Percentiles rank a stretch among this genome's conserved stretches.
Evolutionary conservation across 108 stramenopile species (phyloP).

Genomic region (Licmophora abbreviata): DNA sequence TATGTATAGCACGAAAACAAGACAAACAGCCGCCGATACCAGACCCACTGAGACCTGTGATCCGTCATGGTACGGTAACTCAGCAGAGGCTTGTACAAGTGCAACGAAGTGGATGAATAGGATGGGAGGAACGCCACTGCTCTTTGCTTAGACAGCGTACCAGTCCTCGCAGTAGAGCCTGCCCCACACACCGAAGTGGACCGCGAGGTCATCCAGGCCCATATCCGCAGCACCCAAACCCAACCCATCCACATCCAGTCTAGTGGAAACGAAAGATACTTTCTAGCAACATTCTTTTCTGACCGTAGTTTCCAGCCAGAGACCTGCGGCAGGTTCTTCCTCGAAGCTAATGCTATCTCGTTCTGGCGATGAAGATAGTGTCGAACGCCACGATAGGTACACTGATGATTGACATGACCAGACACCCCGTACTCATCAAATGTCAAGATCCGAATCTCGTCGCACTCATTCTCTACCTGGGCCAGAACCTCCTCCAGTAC

Average conservation of each 20-base stretch:
- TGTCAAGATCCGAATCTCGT: conserved; percentile 38
- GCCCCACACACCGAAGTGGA: too few relatives aligned
- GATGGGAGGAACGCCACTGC: too few relatives aligned
- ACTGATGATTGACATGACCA: conserved; percentile 76
- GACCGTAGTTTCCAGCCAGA: conserved; percentile 26
- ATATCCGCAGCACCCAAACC: too few relatives aligned
- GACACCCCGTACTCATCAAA: conserved; percentile 73
- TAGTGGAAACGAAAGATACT: conserved; percentile 41
- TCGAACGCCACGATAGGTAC: conserved; percentile 50
- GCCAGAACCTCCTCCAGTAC: not conserved
- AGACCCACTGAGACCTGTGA: conserved; percentile 78
- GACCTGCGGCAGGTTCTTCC: conserved; percentile 1
- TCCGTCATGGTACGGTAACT: conserved; percentile 73
- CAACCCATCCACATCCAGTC: too few relatives aligned
- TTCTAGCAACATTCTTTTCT: conserved; percentile 23
- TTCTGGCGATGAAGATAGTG: not conserved
- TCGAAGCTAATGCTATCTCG: conserved; percentile 5
- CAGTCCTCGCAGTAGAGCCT: too few relatives aligned
- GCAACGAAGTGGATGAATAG: too few relatives aligned
- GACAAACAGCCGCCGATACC: conserved; percentile 80
- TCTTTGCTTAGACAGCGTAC: too few relatives aligned
- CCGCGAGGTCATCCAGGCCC: too few relatives aligned
- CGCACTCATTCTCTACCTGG: conserved; percentile 3
- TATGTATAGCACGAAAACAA: conserved; percentile 77
- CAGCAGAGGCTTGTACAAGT: too few relatives aligned